A percentile compares a stretch with the other conserved stretches of the same genome.
Conservation (phyloP, 257 asterid genomes). For the Rehmannia glutinosa region DNA sequence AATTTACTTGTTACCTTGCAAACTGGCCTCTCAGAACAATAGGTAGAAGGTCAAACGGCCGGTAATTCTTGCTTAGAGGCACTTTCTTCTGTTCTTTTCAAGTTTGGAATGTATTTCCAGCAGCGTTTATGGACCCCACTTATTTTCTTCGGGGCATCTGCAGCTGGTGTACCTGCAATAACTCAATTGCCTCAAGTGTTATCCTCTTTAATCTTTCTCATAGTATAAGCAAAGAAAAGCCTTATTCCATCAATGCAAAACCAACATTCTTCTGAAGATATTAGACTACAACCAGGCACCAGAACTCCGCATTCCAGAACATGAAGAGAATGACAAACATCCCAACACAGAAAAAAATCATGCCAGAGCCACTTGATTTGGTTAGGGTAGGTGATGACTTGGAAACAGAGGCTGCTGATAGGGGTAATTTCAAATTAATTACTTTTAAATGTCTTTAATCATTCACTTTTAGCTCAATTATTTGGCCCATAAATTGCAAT, state of each 20-base stretch:
- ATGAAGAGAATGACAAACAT: not conserved
- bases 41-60: constrained; percentile 34
- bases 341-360: not conserved
- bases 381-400: not conserved
- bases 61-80: constrained; percentile 37
- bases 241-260: not conserved
- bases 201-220: not conserved
- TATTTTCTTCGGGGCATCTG: constrained; percentile 88
- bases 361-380: constrained; percentile 8
- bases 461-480: no score
- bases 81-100: constrained; percentile 35
- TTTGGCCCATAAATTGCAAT: no score
- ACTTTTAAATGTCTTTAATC: no score
- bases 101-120: constrained; percentile 70
- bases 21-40: no score
- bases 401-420: not conserved
- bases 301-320: not conserved
- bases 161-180: constrained; percentile 58
- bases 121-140: constrained; percentile 97
- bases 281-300: not conserved
- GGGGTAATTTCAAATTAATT: no score
- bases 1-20: not conserved
- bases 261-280: not conserved
- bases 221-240: not conserved
- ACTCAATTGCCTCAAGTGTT: not conserved